Evolutionary conservation across 139 green algal genomes (phyloP), one percentile per base, ranked within the genome.

Genomic region (Bryopsis sp.): DNA sequence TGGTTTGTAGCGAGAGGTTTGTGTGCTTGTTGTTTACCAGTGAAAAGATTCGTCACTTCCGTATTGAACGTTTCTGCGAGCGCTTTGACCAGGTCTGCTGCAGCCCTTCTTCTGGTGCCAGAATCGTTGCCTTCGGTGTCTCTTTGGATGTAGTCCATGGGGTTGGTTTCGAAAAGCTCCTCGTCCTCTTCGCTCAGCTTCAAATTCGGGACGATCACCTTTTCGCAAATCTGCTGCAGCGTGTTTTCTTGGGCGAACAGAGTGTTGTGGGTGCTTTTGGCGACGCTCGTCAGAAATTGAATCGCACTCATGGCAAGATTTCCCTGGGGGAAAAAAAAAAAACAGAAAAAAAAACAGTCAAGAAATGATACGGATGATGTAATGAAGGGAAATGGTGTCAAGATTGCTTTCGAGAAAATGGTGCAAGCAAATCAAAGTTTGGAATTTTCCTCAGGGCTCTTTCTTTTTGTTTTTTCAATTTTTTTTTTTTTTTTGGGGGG

Each of bases 101-200:
- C 91, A 22, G 87, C 85, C 6, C 94, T 78, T 32, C 94, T 78
- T 38, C 93, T 84, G 7, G 94, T 98, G 86, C 97, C 94, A 19
- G 59, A 82, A 81, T 99, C 94, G 57, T 80, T 88, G 34, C 94
- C 94, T 83, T 99, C 94, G 1, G 90, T 88, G 76, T 99, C 94
- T 0, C 90, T 77, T 29, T 85, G 73, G 61, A 99, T 90, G 74
- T 97, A 99, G 74, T 99, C 94, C 1, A 96, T 76, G 59, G 76
- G 88, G 78, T 98, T 97, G 69, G 92, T 88, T 47, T 97, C 87
- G 79, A 98, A 98, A 43, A 93, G 73, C 82, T 98, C 91, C 72
- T 93, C 82, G 60, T 94, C 82, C 37, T 89, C 76, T 19, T 81
- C 76, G 15, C 82, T 70, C 28, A 90, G 50, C 37, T 74, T 73